phyloP scores from a whole-genome alignment of 1,284 basidiomycete species.

The Cerioporus squamosus region DNA sequence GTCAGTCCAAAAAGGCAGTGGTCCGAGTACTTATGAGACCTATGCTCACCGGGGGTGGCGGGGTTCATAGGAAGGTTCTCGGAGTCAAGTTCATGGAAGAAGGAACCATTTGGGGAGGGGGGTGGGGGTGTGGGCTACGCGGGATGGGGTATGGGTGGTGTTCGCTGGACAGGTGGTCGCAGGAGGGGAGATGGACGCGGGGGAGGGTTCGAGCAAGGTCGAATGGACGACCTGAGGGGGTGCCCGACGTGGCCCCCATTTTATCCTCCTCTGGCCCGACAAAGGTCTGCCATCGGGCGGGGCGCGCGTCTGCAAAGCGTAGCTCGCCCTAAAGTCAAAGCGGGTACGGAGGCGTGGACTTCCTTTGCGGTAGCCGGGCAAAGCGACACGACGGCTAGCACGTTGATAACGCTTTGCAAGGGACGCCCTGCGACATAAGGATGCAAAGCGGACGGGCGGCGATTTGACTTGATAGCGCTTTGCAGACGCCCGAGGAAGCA shows the following conservation, averaged over 20 bases:
- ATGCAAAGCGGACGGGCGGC: too few relatives aligned
- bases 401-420: neutral
- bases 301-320: conserved; percentile 2
- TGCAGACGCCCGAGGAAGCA: too few relatives aligned
- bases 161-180: neutral
- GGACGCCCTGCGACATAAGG: too few relatives aligned
- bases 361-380: neutral
- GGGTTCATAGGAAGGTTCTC: too few relatives aligned
- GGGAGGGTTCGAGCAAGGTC: neutral
- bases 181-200: neutral
- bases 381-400: neutral
- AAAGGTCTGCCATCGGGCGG: too few relatives aligned
- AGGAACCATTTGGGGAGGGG: neutral
- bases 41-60: neutral
- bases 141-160: neutral
- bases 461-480: too few relatives aligned
- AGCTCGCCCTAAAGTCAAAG: neutral
- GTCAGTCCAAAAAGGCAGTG: neutral
- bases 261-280: neutral
- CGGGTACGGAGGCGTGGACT: neutral
- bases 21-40: neutral
- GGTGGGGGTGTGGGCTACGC: neutral
- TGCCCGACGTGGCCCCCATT: neutral
- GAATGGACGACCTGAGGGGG: neutral
- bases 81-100: too few relatives aligned